A percentile compares a stretch with the other conserved stretches of the same genome.
These are phyloP conservation scores for Xenoacremonium recifei DNA, from an alignment of 2,329 filamentous ascomycete species.

Conservation along the genomic window DNA sequence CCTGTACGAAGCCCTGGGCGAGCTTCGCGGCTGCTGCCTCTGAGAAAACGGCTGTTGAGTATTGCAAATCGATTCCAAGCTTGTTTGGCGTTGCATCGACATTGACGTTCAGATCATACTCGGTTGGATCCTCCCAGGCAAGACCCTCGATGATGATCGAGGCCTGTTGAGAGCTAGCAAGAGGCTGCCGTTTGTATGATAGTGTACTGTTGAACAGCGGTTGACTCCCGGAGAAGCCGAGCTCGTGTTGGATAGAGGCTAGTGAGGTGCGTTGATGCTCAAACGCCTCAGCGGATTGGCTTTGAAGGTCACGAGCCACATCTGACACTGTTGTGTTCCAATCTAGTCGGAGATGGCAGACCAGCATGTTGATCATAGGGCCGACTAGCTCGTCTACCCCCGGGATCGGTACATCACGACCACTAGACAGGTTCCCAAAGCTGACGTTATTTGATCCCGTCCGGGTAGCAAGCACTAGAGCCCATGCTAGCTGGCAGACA, in stretches of 20 bases:
- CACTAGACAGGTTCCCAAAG: neutral
- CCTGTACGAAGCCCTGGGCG: neutral
- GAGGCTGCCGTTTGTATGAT: neutral
- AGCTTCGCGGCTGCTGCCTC: neutral
- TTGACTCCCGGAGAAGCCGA: neutral
- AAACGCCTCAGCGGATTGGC: neutral
- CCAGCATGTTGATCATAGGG: neutral
- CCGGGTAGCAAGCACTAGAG: neutral
- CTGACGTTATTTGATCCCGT: neutral
- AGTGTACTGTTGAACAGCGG: neutral
- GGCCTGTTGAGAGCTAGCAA: neutral
- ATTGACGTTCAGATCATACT: neutral
- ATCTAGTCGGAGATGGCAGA: neutral
- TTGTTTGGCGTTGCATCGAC: neutral
- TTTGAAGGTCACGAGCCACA: neutral
- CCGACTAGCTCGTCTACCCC: neutral
- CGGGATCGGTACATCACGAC: neutral
- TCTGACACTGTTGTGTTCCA: neutral
- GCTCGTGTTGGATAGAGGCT: neutral
- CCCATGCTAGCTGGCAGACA: neutral
- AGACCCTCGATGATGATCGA: neutral
- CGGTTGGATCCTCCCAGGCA: constrained; percentile 4
- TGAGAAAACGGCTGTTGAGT: neutral
- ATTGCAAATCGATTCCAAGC: neutral
- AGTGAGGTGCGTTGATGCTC: neutral